Evolutionary conservation across 768 basidiomycete species (phyloP).

Genomic region (Kwoniella botswanensis): DNA sequence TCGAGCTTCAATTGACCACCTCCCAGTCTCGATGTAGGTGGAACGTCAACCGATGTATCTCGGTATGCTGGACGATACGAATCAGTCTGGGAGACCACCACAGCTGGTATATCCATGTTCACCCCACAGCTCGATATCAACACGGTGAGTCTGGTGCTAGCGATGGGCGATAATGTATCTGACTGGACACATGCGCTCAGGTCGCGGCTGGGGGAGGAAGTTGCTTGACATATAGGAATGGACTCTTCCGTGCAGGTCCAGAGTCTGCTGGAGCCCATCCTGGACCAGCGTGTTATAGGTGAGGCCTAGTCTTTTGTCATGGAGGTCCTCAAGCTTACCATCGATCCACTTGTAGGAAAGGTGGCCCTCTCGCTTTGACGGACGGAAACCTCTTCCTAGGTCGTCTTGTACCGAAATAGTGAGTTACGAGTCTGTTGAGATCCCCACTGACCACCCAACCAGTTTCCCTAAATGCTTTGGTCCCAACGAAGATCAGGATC

Average conservation of each 20-base stretch:
- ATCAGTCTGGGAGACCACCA: constrained; percentile 64
- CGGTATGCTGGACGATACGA: constrained; percentile 90
- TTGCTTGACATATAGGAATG: constrained; percentile 84
- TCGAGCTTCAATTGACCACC: neutral
- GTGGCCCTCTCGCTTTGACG: constrained; percentile 69
- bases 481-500: constrained; percentile 78
- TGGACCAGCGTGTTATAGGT: constrained; percentile 68
- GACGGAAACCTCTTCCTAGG: constrained; percentile 53
- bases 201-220: constrained; percentile 82
- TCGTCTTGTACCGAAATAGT: constrained; percentile 70
- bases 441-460: neutral
- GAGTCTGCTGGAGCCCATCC: constrained; percentile 93
- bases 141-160: constrained; percentile 26
- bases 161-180: neutral
- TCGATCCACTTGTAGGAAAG: constrained; percentile 62
- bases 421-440: neutral
- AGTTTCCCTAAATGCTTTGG: constrained; percentile 84
- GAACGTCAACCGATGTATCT: constrained; percentile 91
- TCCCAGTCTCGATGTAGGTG: constrained; percentile 55
- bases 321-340: neutral
- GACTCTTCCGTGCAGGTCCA: constrained; percentile 87
- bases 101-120: constrained; percentile 46
- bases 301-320: neutral
- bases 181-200: neutral
- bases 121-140: constrained; percentile 54